Evolutionary conservation across 768 basidiomycete genomes (phyloP), one percentile per base, ranked within the genome.

Genomic region (Mycena vitilis): DNA sequence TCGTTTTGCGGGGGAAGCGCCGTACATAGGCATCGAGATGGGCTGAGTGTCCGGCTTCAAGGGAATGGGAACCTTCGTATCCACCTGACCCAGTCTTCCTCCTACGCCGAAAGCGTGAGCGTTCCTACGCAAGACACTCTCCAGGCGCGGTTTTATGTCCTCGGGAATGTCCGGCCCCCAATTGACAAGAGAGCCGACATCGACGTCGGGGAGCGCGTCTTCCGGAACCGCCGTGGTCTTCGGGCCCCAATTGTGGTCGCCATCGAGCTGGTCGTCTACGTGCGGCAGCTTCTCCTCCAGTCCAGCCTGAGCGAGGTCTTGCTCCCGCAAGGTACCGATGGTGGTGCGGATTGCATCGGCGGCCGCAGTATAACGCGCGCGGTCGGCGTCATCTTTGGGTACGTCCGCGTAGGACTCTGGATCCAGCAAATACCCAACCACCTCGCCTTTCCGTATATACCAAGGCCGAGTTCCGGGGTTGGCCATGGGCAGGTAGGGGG

Each of bases 221-320:
- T 68, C 73, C 16, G 77, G 77, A 0, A 69, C 56, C 18, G 73
- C 77, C 0, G 72, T 58, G 7, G 70, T 75, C 36, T 78, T 78
- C 5, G 75, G 73, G 3, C 73, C 70, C 64, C 69, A 72, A 18
- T 55, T 30, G 45, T 74, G 68, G 55, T 75, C 73, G 1, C 36
- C 55, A 2, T 59, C 65, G 0, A 48, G 44, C 36, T 60, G 36
- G 30, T 68, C 64, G 20, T 65, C 58, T 3, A 36, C 62, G 10
- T 16, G 36, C n/a, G n/a, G n/a, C n/a, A 18, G 1, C 9, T 4
- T 62, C 25, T 2, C 6, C 36, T 13, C 6, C n/a, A n/a, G n/a
- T 6, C 15, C 5, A 4, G 52, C 61, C 23, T 36, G 44, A 1
- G 52, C 51, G n/a, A 61, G 30, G 20, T 68, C 62, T 18, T 57